These are phyloP conservation scores for Penicillium polonicum DNA, from an alignment of 2,329 filamentous ascomycete species.

Conservation along the genomic window DNA sequence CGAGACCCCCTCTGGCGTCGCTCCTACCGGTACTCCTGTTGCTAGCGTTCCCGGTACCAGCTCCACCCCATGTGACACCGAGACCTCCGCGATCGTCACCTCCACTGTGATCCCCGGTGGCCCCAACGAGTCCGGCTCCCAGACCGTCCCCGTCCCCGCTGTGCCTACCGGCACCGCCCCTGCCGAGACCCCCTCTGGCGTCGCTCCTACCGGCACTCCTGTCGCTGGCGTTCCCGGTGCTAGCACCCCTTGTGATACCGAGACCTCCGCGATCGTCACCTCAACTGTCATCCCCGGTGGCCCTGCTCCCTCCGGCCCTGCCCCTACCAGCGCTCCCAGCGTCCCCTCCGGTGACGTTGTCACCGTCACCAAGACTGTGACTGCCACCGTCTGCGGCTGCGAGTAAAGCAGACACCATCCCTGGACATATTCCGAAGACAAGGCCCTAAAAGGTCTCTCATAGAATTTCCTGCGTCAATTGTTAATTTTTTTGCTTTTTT, in stretches of 20 bases:
- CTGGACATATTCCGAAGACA: background rate
- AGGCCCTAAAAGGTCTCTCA: background rate
- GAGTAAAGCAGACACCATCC: conserved; percentile 15
- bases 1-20: no score
- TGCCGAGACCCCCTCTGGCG: conserved; percentile 9
- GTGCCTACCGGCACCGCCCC: conserved; percentile 11
- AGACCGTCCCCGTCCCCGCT: conserved; percentile 6
- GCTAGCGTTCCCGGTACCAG: no score
- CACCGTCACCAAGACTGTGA: conserved; percentile 17
- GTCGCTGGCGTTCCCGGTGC: conserved; percentile 10
- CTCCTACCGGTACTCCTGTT: no score
- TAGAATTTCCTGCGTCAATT: background rate
- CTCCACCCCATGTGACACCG: no score
- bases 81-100: no score
- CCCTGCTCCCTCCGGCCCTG: conserved; percentile 7
- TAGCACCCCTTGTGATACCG: conserved; percentile 20
- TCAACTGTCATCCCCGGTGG: conserved; percentile 12
- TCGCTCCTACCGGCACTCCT: conserved; percentile 6
- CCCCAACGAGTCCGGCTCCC: background rate
- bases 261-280: conserved; percentile 14
- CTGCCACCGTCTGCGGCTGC: conserved; percentile 24
- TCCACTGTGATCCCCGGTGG: no score
- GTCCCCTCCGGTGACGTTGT: background rate
- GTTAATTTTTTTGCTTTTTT: conserved; percentile 3
- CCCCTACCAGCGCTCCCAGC: conserved; percentile 19